Evolutionary conservation across 2,329 filamentous ascomycete genomes (phyloP).

Genomic region (Penicillium sp.): DNA sequence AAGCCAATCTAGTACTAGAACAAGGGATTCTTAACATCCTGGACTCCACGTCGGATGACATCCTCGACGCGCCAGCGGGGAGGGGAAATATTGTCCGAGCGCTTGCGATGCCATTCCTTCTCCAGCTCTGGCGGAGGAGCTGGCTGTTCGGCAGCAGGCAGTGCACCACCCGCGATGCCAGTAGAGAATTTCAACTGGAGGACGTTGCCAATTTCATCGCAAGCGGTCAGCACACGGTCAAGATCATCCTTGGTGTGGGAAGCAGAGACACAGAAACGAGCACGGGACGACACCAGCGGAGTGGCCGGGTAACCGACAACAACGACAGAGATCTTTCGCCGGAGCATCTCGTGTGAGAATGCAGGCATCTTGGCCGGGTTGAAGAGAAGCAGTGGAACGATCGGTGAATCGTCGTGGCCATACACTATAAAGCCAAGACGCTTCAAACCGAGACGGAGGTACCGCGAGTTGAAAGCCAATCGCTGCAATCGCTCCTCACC

Average conservation of each 20-base stretch:
- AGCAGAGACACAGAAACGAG: slow-evolving; percentile 91
- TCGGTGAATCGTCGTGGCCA: slow-evolving; percentile 95
- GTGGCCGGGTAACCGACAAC: slow-evolving; percentile 97
- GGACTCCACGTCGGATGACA: slow-evolving; percentile 69
- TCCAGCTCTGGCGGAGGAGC: slow-evolving; percentile 65
- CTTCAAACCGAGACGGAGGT: slow-evolving; percentile 95
- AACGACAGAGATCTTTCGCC: slow-evolving; percentile 95
- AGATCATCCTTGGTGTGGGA: slow-evolving; percentile 98
- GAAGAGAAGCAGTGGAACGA: slow-evolving; percentile 91
- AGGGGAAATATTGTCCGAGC: slow-evolving; percentile 56
- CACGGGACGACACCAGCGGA: slow-evolving; percentile 89
- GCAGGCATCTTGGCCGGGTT: slow-evolving; percentile 99
- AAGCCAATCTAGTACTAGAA: slow-evolving; percentile 59
- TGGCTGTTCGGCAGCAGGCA: slow-evolving; percentile 71
- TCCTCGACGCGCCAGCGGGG: slow-evolving; percentile 79
- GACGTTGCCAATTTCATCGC: slow-evolving; percentile 87
- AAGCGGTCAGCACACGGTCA: slow-evolving; percentile 82
- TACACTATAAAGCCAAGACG: slow-evolving; percentile 95
- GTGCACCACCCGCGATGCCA: slow-evolving; percentile 83
- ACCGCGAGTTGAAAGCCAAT: slow-evolving; percentile 96
- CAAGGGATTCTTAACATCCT: slow-evolving; percentile 72
- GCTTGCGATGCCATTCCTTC: slow-evolving; percentile 59
- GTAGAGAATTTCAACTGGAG: slow-evolving; percentile 97
- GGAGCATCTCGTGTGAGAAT: slow-evolving; percentile 98
- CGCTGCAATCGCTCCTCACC: slow-evolving; percentile 93